Conservation (phyloP, 495 filamentous ascomycete genomes). For the Lasiosphaeria miniovina region DNA sequence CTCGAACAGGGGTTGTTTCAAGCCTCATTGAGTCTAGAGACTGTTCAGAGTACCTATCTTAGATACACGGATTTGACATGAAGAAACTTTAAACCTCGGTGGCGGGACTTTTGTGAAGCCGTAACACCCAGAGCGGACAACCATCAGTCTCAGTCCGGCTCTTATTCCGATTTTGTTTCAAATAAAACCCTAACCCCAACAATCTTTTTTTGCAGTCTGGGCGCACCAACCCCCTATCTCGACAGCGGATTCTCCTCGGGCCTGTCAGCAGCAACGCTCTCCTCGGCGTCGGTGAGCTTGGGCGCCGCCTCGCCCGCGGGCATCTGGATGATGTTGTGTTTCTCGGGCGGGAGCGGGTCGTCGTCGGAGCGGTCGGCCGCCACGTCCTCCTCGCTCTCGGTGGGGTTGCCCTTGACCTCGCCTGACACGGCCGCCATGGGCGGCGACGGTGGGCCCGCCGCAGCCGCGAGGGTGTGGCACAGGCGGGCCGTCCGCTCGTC, state of each 20-base stretch:
- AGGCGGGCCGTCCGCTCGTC: background rate
- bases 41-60: too few relatives aligned
- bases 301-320: conserved; percentile 17
- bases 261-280: conserved; percentile 20
- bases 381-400: conserved; percentile 29
- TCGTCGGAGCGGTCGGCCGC: conserved; percentile 26
- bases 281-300: conserved; percentile 25
- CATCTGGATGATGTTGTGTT: conserved; percentile 22
- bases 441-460: background rate
- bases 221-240: background rate
- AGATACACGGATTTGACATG: too few relatives aligned
- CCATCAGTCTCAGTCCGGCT: too few relatives aligned
- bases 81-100: too few relatives aligned
- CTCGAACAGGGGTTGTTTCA: conserved; percentile 31
- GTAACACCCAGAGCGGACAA: too few relatives aligned
- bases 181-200: too few relatives aligned
- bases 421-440: background rate
- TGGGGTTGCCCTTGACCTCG: conserved; percentile 30
- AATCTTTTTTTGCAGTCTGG: too few relatives aligned
- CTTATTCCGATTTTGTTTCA: too few relatives aligned
- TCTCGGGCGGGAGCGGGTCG: conserved; percentile 24
- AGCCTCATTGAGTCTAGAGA: too few relatives aligned
- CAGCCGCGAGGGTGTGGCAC: background rate
- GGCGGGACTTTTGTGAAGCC: too few relatives aligned
- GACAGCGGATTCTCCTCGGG: conserved; percentile 20